phyloP scores from a whole-genome alignment of 1,284 basidiomycete genomes.

The Austroboletus novae-zelandiae region DNA sequence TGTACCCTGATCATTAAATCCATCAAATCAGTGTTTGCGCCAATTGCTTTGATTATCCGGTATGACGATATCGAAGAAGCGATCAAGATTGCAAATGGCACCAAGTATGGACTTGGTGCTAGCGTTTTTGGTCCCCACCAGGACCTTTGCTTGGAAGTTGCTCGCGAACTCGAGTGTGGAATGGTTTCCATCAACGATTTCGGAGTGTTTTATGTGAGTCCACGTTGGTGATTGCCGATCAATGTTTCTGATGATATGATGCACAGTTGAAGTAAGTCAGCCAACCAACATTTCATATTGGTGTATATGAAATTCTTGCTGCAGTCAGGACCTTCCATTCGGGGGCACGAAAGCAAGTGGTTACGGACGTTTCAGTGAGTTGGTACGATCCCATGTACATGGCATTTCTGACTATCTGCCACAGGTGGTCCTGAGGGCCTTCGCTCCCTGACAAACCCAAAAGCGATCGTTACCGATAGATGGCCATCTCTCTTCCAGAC shows the following conservation, averaged over 20 bases:
- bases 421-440: conserved; percentile 90
- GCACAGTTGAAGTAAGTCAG: conserved; percentile 58
- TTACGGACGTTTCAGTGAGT: conserved; percentile 82
- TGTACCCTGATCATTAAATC: conserved; percentile 8
- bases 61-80: conserved; percentile 83
- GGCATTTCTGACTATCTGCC: conserved; percentile 5
- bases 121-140: conserved; percentile 90
- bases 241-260: conserved; percentile 10
- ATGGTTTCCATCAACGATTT: conserved; percentile 98
- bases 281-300: background rate
- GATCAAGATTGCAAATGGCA: conserved; percentile 82
- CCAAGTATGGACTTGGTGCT: conserved; percentile 89
- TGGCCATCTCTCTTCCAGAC: conserved; percentile 85
- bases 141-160: conserved; percentile 73
- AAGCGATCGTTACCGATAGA: conserved; percentile 83
- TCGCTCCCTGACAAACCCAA: conserved; percentile 80
- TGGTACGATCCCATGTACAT: background rate
- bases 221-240: conserved; percentile 1
- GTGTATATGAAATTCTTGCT: conserved; percentile 13
- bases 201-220: conserved; percentile 84
- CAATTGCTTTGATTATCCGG: conserved; percentile 80
- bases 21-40: conserved; percentile 74
- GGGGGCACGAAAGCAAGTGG: conserved; percentile 89
- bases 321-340: conserved; percentile 91
- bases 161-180: conserved; percentile 80